Conservation (phyloP, 768 basidiomycete species). For the Amanita subjunquillea region DNA sequence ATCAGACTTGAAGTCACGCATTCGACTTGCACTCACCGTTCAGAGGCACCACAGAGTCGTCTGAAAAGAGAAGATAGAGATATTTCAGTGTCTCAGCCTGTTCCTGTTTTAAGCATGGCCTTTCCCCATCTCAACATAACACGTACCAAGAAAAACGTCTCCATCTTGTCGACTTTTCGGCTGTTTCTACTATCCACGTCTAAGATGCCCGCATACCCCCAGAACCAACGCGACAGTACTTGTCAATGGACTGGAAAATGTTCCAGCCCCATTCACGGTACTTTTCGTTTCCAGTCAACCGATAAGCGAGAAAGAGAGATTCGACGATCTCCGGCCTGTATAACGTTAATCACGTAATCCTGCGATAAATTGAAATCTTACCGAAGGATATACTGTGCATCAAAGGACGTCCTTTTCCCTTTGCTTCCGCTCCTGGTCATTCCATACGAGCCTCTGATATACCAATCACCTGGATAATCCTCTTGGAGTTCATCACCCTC, state of each 20-base stretch:
- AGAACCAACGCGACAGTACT: constrained; percentile 61
- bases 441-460: constrained; percentile 60
- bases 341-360: not conserved
- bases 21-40: constrained; percentile 41
- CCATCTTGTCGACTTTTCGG: constrained; percentile 81
- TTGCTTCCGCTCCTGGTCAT: not conserved
- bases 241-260: constrained; percentile 86
- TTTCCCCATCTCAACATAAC: not conserved
- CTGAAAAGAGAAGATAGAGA: constrained; percentile 82
- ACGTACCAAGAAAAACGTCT: constrained; percentile 85
- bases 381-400: constrained; percentile 90
- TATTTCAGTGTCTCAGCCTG: constrained; percentile 92
- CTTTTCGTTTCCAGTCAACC: constrained; percentile 71
- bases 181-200: constrained; percentile 76
- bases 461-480: constrained; percentile 61
- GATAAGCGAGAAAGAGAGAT: constrained; percentile 84
- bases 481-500: constrained; percentile 36
- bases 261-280: constrained; percentile 84
- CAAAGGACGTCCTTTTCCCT: constrained; percentile 38
- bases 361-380: constrained; percentile 15
- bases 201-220: constrained; percentile 84
- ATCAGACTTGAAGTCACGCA: not conserved
- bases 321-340: constrained; percentile 85
- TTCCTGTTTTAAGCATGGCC: not conserved
- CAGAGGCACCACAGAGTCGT: constrained; percentile 61